These are phyloP conservation scores for Xerocomus minutiporus DNA, from an alignment of 1,284 basidiomycete genomes.

Conservation along the genomic window DNA sequence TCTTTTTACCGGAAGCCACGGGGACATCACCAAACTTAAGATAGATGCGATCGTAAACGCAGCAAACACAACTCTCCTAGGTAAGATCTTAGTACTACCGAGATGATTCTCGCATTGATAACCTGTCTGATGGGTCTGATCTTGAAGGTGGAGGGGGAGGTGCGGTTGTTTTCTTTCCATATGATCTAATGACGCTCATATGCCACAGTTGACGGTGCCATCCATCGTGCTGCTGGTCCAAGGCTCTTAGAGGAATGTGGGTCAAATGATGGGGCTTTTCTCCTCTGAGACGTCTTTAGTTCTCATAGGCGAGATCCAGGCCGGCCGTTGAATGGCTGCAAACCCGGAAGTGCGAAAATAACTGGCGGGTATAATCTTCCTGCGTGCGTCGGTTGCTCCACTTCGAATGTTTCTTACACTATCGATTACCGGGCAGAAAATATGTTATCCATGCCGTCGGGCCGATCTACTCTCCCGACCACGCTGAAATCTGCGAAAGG, in stretches of 20 bases:
- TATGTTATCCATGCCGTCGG: conserved; percentile 91
- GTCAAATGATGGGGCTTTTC: neutral
- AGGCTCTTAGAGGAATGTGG: conserved; percentile 40
- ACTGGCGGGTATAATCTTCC: conserved; percentile 72
- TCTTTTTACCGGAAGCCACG: conserved; percentile 47
- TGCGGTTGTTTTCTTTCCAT: conserved; percentile 22
- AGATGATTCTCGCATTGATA: neutral
- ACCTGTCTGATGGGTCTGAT: neutral
- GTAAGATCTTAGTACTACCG: conserved; percentile 29
- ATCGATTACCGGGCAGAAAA: conserved; percentile 39
- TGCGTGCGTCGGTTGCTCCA: conserved; percentile 44
- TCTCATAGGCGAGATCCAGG: conserved; percentile 38
- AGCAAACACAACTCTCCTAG: conserved; percentile 73
- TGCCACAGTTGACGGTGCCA: conserved; percentile 73
- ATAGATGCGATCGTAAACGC: conserved; percentile 87
- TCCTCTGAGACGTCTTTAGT: neutral
- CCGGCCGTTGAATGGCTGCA: conserved; percentile 66
- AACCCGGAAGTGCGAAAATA: conserved; percentile 81
- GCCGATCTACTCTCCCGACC: conserved; percentile 62
- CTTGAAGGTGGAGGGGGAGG: conserved; percentile 65
- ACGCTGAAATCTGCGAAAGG: conserved; percentile 44
- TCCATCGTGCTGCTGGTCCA: conserved; percentile 80
- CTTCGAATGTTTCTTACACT: neutral
- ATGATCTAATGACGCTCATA: neutral
- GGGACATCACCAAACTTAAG: conserved; percentile 71